These are phyloP conservation scores for Xylaria sp. DNA, from an alignment of 2,329 filamentous ascomycete species.

Conservation along the genomic window DNA sequence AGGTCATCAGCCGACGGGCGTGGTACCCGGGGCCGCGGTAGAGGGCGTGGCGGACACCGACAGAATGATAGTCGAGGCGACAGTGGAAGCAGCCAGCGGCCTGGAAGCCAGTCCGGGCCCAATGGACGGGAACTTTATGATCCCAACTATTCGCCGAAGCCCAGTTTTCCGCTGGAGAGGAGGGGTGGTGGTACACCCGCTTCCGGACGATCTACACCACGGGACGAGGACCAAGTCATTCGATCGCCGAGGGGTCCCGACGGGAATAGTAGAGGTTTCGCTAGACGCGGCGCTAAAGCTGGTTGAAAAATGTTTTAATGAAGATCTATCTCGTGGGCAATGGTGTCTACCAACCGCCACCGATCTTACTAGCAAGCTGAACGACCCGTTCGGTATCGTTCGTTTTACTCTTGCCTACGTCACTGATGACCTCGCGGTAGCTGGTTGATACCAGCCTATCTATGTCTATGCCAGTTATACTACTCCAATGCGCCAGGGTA, in stretches of 20 bases:
- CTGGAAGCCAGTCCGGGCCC: slow-evolving; percentile 42
- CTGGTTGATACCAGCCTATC: slow-evolving; percentile 81
- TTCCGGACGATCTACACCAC: slow-evolving; percentile 53
- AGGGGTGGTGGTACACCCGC: slow-evolving; percentile 46
- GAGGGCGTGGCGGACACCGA: slow-evolving; percentile 46
- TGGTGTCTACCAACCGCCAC: slow-evolving; percentile 80
- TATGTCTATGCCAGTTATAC: slow-evolving; percentile 70
- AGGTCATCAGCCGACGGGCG: slow-evolving; percentile 49
- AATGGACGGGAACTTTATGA: slow-evolving; percentile 73
- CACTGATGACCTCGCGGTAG: slow-evolving; percentile 90
- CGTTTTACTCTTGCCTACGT: slow-evolving; percentile 79
- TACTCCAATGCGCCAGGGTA: slow-evolving; percentile 77
- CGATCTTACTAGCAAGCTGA: slow-evolving; percentile 87
- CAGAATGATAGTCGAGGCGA: slow-evolving; percentile 35
- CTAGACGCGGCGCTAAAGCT: slow-evolving; percentile 63
- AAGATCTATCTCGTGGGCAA: slow-evolving; percentile 26
- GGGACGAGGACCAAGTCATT: slow-evolving; percentile 70
- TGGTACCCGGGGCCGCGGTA: slow-evolving; percentile 55
- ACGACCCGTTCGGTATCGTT: slow-evolving; percentile 81
- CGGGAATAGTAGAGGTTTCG: slow-evolving; percentile 74
- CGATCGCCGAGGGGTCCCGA: slow-evolving; percentile 81
- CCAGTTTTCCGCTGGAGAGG: slow-evolving; percentile 56
- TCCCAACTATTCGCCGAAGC: slow-evolving; percentile 71
- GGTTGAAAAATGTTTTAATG: slow-evolving; percentile 45
- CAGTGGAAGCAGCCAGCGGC: slow-evolving; percentile 35